Conservation (phyloP, 805 yeast genomes). For the Starmerella kuoi region DNA sequence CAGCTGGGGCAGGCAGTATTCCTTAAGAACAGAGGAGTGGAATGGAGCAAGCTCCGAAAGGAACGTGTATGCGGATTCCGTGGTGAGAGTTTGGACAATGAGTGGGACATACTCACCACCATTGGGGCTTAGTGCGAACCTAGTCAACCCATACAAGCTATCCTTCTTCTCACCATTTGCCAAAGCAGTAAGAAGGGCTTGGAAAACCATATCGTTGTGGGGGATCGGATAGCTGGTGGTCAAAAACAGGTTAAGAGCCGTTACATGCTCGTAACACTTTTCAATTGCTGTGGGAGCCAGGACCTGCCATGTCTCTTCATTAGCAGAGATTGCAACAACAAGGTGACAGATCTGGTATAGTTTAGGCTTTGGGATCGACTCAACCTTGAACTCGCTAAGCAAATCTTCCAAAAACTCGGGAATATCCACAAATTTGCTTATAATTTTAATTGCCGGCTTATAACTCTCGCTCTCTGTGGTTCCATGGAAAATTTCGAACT, state of each 20-base stretch:
- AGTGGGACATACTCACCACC: conserved; percentile 16
- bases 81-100: conserved; percentile 15
- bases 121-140: conserved; percentile 33
- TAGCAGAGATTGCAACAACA: conserved; percentile 7
- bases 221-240: conserved; percentile 28
- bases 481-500: conserved; percentile 77
- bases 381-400: conserved; percentile 8
- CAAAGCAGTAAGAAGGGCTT: conserved; percentile 52
- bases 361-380: conserved; percentile 40
- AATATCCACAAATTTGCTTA: conserved; percentile 15
- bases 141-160: conserved; percentile 52
- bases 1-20: conserved; percentile 41
- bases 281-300: conserved; percentile 39
- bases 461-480: conserved; percentile 39
- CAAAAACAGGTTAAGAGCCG: conserved; percentile 7
- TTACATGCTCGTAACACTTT: conserved; percentile 2
- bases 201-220: conserved; percentile 55
- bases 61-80: conserved; percentile 43
- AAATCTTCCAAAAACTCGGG: conserved; percentile 32
- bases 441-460: conserved; percentile 18
- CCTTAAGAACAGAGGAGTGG: conserved; percentile 35
- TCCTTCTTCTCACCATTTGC: conserved; percentile 55
- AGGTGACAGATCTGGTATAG: conserved; percentile 30
- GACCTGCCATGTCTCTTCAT: conserved; percentile 9
- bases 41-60: conserved; percentile 37